Evolutionary conservation across 2,329 filamentous ascomycete species (phyloP).

Genomic region (Ceratocystis harringtonii): DNA sequence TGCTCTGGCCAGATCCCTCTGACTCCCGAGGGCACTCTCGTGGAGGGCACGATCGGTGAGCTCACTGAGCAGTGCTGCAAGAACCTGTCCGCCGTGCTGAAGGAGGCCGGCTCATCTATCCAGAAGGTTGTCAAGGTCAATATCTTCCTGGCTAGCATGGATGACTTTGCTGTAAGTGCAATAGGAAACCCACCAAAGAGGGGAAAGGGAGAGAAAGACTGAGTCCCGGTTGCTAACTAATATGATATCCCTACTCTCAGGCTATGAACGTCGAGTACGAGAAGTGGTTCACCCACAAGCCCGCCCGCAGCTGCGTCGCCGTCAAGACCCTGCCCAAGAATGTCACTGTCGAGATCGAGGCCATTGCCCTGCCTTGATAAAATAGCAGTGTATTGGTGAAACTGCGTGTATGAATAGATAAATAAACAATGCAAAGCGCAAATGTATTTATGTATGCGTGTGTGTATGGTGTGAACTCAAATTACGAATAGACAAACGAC

Average conservation of each 20-base stretch:
- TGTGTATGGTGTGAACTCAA: background rate
- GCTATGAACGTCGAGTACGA: conserved; percentile 78
- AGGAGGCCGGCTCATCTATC: conserved; percentile 64
- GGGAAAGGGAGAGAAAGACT: background rate
- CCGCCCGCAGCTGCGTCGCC: conserved; percentile 76
- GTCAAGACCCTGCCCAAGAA: conserved; percentile 79
- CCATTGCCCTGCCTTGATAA: conserved; percentile 52
- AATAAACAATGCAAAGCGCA: conserved; percentile 6
- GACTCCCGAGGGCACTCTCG: conserved; percentile 39
- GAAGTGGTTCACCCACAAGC: conserved; percentile 71
- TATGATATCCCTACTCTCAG: conserved; percentile 20
- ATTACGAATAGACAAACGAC: conserved; percentile 9
- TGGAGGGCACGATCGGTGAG: conserved; percentile 45
- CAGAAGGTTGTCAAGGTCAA: conserved; percentile 77
- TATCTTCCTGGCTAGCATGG: conserved; percentile 87
- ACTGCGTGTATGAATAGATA: conserved; percentile 6
- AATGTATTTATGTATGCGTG: background rate
- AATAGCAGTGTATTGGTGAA: conserved; percentile 15
- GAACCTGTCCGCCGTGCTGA: conserved; percentile 73
- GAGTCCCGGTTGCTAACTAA: background rate
- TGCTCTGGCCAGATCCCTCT: conserved; percentile 60
- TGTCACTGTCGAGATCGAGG: conserved; percentile 82
- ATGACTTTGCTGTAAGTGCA: conserved; percentile 51
- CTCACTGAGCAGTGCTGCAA: conserved; percentile 49
- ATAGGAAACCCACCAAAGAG: background rate